Percentiles rank a stretch among this genome's conserved stretches.
phyloP scores from a whole-genome alignment of 495 filamentous ascomycete genomes.

The Penicillium robsamsonii region DNA sequence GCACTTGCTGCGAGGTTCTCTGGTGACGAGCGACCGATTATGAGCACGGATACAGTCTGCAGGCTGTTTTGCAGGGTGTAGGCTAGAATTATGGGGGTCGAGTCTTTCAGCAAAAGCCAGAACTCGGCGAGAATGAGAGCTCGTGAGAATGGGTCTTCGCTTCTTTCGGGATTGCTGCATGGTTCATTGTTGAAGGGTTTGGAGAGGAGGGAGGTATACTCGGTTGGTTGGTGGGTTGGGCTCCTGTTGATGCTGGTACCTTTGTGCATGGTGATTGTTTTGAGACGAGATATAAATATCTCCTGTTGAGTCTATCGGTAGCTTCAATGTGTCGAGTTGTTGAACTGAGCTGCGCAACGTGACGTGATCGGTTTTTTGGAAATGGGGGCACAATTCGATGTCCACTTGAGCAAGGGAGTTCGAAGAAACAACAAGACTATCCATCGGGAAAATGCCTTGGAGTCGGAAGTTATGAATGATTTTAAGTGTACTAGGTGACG shows the following conservation, averaged over 20 bases:
- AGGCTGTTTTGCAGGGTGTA: conserved; percentile 88
- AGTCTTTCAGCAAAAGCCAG: conserved; percentile 62
- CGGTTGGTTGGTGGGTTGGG: conserved; percentile 22
- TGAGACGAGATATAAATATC: background rate
- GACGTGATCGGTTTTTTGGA: background rate
- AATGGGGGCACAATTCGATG: background rate
- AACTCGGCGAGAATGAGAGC: conserved; percentile 58
- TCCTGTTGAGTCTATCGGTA: background rate
- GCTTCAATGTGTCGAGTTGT: background rate
- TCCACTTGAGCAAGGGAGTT: background rate
- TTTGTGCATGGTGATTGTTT: background rate
- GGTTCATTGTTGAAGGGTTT: conserved; percentile 29
- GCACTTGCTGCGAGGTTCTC: conserved; percentile 80
- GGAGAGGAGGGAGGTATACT: conserved; percentile 49
- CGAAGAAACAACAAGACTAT: background rate
- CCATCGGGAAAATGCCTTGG: background rate
- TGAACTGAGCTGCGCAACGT: background rate
- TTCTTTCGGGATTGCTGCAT: conserved; percentile 7
- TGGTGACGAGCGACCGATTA: conserved; percentile 78
- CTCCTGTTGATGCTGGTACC: background rate
- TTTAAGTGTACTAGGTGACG: background rate
- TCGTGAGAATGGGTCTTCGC: conserved; percentile 13
- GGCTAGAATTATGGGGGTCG: conserved; percentile 80
- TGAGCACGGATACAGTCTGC: conserved; percentile 80
- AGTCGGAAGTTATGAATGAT: background rate